phyloP scores from a whole-genome alignment of 768 basidiomycete species.

The Russula sp. region DNA sequence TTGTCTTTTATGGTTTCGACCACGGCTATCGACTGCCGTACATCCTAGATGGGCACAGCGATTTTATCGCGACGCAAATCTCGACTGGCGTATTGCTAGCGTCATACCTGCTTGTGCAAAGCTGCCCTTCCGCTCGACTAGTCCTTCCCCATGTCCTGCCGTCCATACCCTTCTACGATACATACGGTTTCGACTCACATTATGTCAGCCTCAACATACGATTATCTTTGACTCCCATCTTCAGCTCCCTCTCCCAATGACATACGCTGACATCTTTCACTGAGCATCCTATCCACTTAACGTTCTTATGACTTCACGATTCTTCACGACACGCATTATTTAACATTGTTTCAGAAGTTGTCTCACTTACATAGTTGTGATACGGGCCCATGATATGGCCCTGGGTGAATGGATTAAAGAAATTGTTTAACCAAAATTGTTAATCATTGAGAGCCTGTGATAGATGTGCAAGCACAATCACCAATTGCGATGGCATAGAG shows the following conservation, averaged over 20 bases:
- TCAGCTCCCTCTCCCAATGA: not conserved
- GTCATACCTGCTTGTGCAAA: not conserved
- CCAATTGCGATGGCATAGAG: not conserved
- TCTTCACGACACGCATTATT: not conserved
- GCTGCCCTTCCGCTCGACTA: not conserved
- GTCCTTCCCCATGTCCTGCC: not conserved
- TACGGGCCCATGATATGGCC: slow-evolving; percentile 1
- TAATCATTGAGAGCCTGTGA: not conserved
- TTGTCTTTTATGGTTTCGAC: slow-evolving; percentile 18
- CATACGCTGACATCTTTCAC: not conserved
- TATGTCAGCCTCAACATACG: slow-evolving; percentile 2
- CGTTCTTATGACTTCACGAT: slow-evolving; percentile 12
- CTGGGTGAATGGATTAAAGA: not conserved
- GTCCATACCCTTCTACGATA: not conserved
- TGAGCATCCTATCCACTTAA: not conserved
- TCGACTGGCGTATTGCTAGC: not conserved
- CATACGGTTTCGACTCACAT: slow-evolving; percentile 1
- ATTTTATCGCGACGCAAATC: not conserved
- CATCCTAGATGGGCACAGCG: not conserved
- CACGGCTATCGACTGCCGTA: slow-evolving; percentile 19
- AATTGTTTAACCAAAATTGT: not conserved
- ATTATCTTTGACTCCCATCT: not conserved
- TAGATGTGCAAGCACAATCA: not conserved
- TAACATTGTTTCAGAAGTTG: not conserved
- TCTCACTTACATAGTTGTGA: slow-evolving; percentile 8